phyloP scores from a whole-genome alignment of 1,284 basidiomycete genomes.

The Fomes fomentarius region DNA sequence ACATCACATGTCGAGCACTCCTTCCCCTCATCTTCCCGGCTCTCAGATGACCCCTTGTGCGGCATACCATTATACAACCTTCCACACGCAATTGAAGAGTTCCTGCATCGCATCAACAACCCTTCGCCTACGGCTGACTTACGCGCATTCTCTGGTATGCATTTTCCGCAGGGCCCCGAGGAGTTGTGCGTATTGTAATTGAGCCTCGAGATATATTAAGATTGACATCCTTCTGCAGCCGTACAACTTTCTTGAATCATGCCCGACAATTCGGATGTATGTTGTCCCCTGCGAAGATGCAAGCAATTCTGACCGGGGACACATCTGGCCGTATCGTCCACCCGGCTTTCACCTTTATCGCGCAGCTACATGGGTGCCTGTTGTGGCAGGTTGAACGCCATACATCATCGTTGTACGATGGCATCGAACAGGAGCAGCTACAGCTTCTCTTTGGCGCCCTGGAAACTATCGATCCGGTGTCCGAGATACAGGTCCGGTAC shows the following conservation, averaged over 20 bases:
- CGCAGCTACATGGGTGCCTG: conserved; percentile 30
- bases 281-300: conserved; percentile 25
- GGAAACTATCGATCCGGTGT: conserved; percentile 22
- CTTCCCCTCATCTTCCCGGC: conserved; percentile 4
- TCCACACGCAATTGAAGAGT: conserved; percentile 10
- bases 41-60: background rate
- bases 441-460: conserved; percentile 22
- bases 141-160: conserved; percentile 10
- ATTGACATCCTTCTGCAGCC: conserved; percentile 19
- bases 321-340: conserved; percentile 27
- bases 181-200: conserved; percentile 24
- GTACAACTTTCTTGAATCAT: conserved; percentile 28
- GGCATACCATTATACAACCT: conserved; percentile 11
- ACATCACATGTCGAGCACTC: background rate
- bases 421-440: conserved; percentile 23
- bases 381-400: conserved; percentile 29
- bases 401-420: conserved; percentile 9
- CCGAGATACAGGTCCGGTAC: conserved; percentile 27
- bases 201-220: too few relatives aligned
- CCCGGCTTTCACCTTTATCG: conserved; percentile 29
- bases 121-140: conserved; percentile 16
- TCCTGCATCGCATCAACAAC: conserved; percentile 11
- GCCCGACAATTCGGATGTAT: conserved; percentile 26
- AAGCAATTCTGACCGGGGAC: conserved; percentile 31
- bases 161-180: conserved; percentile 8